Percentiles rank a stretch among this genome's conserved stretches.
Conservation (phyloP, 805 yeast species). For the Yarrowia hollandica region DNA sequence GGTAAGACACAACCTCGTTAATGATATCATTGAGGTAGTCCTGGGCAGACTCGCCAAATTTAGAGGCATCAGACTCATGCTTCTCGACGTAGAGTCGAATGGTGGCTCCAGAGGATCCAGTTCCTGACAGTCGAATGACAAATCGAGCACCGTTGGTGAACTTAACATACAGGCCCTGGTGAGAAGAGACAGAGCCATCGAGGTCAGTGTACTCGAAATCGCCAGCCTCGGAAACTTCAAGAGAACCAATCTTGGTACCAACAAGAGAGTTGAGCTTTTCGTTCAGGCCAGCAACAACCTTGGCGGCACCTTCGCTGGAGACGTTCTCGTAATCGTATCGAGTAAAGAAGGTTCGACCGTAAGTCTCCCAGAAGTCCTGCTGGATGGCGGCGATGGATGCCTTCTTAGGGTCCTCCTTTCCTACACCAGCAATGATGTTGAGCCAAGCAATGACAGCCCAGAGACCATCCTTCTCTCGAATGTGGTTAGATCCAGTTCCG, state of each 20-base stretch:
- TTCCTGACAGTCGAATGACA: slow-evolving; percentile 89
- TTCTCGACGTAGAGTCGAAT: slow-evolving; percentile 88
- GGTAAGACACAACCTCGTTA: slow-evolving; percentile 59
- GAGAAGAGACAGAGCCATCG: slow-evolving; percentile 83
- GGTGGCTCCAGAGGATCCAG: slow-evolving; percentile 98
- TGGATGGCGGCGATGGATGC: slow-evolving; percentile 80
- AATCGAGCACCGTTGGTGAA: slow-evolving; percentile 79
- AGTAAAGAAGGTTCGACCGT: slow-evolving; percentile 96
- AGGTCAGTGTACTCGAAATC: slow-evolving; percentile 91
- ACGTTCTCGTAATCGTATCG: slow-evolving; percentile 92
- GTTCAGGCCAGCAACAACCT: slow-evolving; percentile 59
- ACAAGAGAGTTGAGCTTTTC: slow-evolving; percentile 45
- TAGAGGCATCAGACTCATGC: slow-evolving; percentile 61
- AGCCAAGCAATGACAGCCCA: slow-evolving; percentile 99
- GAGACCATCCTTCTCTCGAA: slow-evolving; percentile 95
- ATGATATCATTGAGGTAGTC: slow-evolving; percentile 68
- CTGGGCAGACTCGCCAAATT: slow-evolving; percentile 56
- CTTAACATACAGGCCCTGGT: slow-evolving; percentile 88
- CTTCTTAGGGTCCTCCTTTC: slow-evolving; percentile 55
- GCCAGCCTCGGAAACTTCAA: slow-evolving; percentile 69
- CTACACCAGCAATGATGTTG: slow-evolving; percentile 85
- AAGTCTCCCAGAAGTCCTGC: slow-evolving; percentile 80
- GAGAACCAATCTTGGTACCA: slow-evolving; percentile 54
- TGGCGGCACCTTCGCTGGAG: slow-evolving; percentile 67
- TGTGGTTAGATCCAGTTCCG: slow-evolving; percentile 97